These are phyloP conservation scores for Marasmius fiardii DNA, from an alignment of 1,284 basidiomycete genomes.

Conservation along the genomic window DNA sequence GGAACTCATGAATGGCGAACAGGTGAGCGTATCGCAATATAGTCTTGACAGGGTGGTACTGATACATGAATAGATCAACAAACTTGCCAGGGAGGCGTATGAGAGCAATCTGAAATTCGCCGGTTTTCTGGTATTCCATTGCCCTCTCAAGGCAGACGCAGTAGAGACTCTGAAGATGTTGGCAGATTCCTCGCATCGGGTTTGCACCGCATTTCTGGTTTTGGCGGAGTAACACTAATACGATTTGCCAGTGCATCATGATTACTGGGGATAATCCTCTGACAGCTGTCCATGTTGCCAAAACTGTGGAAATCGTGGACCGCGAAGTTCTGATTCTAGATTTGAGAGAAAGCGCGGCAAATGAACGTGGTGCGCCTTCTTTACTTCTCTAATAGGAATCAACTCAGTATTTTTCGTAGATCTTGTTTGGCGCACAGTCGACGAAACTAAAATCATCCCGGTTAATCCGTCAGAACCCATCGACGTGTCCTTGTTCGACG, in stretches of 20 bases:
- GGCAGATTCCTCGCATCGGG: slow-evolving; percentile 90
- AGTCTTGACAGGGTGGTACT: not conserved
- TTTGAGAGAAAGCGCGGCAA: slow-evolving; percentile 73
- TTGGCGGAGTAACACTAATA: slow-evolving; percentile 8
- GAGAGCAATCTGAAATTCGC: slow-evolving; percentile 79
- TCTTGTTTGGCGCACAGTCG: slow-evolving; percentile 90
- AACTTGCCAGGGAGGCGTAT: slow-evolving; percentile 73
- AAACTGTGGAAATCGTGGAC: slow-evolving; percentile 94
- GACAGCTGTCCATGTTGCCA: slow-evolving; percentile 91
- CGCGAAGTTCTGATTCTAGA: slow-evolving; percentile 91
- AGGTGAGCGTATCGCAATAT: slow-evolving; percentile 39
- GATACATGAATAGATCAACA: slow-evolving; percentile 65
- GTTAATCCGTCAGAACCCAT: slow-evolving; percentile 77
- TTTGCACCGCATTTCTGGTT: slow-evolving; percentile 37
- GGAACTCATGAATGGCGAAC: slow-evolving; percentile 61
- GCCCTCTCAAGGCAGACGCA: slow-evolving; percentile 92
- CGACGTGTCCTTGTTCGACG: slow-evolving; percentile 71
- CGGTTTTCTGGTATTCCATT: slow-evolving; percentile 96
- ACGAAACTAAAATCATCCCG: slow-evolving; percentile 83
- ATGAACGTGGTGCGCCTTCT: slow-evolving; percentile 57
- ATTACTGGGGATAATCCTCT: slow-evolving; percentile 97
- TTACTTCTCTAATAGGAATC: not conserved
- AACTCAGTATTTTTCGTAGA: slow-evolving; percentile 38
- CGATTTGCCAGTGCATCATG: slow-evolving; percentile 79
- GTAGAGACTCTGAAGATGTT: slow-evolving; percentile 88